These are phyloP conservation scores for Raffaelea arxii DNA, from an alignment of 2,329 filamentous ascomycete species.

Conservation along the genomic window DNA sequence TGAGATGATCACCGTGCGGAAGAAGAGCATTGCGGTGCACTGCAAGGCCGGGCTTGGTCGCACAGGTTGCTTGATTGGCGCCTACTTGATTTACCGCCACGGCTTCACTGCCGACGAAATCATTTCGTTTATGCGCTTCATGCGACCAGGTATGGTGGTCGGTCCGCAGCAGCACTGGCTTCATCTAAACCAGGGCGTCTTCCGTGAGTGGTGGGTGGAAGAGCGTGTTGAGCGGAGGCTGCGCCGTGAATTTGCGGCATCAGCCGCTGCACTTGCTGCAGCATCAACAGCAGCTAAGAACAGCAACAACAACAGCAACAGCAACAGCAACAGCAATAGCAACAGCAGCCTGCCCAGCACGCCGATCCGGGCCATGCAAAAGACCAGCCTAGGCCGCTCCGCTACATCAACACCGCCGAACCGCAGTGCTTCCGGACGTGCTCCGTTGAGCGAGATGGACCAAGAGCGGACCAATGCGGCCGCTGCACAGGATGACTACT, in stretches of 20 bases:
- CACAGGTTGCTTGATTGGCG: constrained; percentile 92
- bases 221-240: constrained; percentile 67
- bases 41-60: constrained; percentile 96
- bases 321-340: background rate
- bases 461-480: constrained; percentile 61
- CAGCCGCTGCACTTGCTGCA: constrained; percentile 28
- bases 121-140: constrained; percentile 98
- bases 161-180: constrained; percentile 98
- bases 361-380: constrained; percentile 52
- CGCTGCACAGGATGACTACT: constrained; percentile 65
- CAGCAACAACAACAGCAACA: background rate
- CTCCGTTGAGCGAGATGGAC: constrained; percentile 89
- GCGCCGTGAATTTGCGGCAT: constrained; percentile 45
- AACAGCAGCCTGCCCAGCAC: constrained; percentile 38
- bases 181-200: constrained; percentile 90
- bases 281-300: constrained; percentile 2
- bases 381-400: constrained; percentile 46
- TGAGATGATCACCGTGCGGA: constrained; percentile 82
- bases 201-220: constrained; percentile 98
- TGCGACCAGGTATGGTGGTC: constrained; percentile 98
- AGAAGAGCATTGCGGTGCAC: constrained; percentile 92
- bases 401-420: constrained; percentile 70
- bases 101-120: constrained; percentile 96
- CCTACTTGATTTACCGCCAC: constrained; percentile 94
- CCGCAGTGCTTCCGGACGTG: constrained; percentile 61